Evolutionary conservation across 2,329 filamentous ascomycete genomes (phyloP).

Genomic region (Ascochyta rabiei): DNA sequence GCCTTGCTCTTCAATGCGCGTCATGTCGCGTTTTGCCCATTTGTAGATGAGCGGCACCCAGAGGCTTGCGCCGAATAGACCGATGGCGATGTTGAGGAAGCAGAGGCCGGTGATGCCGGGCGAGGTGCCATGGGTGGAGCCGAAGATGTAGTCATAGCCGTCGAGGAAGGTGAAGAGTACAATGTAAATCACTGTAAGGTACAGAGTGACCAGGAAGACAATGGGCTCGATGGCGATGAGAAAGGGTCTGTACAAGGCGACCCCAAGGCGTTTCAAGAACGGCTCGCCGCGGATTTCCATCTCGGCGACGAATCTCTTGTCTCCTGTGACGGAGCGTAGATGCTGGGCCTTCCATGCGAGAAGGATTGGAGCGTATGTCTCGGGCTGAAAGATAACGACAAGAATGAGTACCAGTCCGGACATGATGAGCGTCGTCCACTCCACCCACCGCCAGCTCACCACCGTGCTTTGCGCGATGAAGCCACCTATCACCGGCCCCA

Average conservation of each 20-base stretch:
- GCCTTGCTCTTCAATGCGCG: constrained; percentile 49
- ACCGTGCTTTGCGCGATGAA: constrained; percentile 28
- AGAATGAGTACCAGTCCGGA: constrained; percentile 20
- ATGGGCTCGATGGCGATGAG: constrained; percentile 53
- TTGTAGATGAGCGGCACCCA: constrained; percentile 55
- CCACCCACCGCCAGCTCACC: constrained; percentile 35
- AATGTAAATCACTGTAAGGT: constrained; percentile 60
- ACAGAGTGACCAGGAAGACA: constrained; percentile 57
- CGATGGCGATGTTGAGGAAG: constrained; percentile 56
- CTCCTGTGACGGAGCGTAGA: constrained; percentile 36
- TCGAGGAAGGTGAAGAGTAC: constrained; percentile 61
- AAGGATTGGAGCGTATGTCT: constrained; percentile 30
- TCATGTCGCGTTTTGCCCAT: constrained; percentile 52
- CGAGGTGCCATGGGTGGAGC: constrained; percentile 55
- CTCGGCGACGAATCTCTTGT: constrained; percentile 54
- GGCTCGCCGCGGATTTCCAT: constrained; percentile 53
- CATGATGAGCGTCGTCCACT: constrained; percentile 36
- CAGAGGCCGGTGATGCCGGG: constrained; percentile 54
- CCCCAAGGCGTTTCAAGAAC: constrained; percentile 44
- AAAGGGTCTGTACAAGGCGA: constrained; percentile 52
- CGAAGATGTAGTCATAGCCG: constrained; percentile 60
- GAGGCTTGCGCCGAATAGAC: constrained; percentile 46
- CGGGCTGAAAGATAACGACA: constrained; percentile 27
- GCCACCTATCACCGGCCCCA: constrained; percentile 55
- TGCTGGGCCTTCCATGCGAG: constrained; percentile 46